A percentile compares a stretch with the other conserved stretches of the same genome.
Conservation (phyloP, 495 filamentous ascomycete genomes). For the Xylaria nigripes region DNA sequence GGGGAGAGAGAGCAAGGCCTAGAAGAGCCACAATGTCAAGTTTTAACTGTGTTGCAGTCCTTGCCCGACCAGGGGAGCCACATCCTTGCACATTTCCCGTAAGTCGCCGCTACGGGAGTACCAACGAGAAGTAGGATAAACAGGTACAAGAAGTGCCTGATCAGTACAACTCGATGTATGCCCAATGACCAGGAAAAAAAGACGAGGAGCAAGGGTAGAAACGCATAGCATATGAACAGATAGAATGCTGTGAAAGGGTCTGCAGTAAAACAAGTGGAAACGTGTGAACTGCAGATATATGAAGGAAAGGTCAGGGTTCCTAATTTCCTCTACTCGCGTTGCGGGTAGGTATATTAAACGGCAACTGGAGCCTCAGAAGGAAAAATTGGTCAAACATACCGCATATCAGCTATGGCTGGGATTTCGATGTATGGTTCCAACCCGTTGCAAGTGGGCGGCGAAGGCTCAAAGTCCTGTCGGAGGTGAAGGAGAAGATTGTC, state of each 20-base stretch:
- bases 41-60: constrained; percentile 12
- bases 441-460: constrained; percentile 39
- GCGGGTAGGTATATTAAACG: neutral
- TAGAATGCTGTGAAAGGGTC: constrained; percentile 7
- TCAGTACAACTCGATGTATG: constrained; percentile 6
- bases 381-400: constrained; percentile 27
- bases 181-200: constrained; percentile 12
- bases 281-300: neutral
- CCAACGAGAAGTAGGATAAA: constrained; percentile 12
- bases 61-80: constrained; percentile 18
- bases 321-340: neutral
- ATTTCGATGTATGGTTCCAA: constrained; percentile 40
- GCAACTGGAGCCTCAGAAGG: neutral
- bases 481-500: constrained; percentile 21
- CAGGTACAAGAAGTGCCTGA: constrained; percentile 1
- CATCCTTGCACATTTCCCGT: constrained; percentile 6
- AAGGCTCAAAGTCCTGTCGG: constrained; percentile 44
- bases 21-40: constrained; percentile 14
- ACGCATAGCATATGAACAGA: constrained; percentile 3
- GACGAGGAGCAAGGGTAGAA: constrained; percentile 21
- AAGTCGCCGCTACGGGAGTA: constrained; percentile 8
- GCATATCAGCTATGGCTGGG: constrained; percentile 40
- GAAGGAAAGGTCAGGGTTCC: neutral
- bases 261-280: neutral
- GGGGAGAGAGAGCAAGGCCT: constrained; percentile 4